Percentiles rank a stretch among this genome's conserved stretches.
phyloP scores from a whole-genome alignment of 371 early-diverging fungal species.

The Mortierella sp. region DNA sequence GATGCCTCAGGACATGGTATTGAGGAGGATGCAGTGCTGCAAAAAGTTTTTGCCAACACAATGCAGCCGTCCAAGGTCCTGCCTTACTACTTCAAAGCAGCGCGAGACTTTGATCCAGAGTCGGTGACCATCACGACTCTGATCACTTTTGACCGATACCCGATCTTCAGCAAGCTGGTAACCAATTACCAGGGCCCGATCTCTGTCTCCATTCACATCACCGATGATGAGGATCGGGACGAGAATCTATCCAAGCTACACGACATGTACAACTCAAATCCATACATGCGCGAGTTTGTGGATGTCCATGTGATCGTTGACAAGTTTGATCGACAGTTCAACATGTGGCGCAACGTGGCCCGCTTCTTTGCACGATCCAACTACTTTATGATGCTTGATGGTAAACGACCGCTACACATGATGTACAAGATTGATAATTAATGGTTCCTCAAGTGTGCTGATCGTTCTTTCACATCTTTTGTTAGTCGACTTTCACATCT shows the following conservation, averaged over 20 bases:
- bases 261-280: constrained; percentile 62
- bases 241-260: constrained; percentile 60
- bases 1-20: constrained; percentile 15
- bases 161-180: constrained; percentile 63
- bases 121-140: constrained; percentile 61
- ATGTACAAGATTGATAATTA: background rate
- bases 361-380: constrained; percentile 74
- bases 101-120: constrained; percentile 34
- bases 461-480: background rate
- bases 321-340: constrained; percentile 75
- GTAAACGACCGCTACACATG: constrained; percentile 4
- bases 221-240: constrained; percentile 64
- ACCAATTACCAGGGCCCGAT: constrained; percentile 73
- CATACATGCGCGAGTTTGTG: constrained; percentile 65
- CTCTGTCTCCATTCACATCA: constrained; percentile 73
- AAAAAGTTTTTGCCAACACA: constrained; percentile 70
- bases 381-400: constrained; percentile 75
- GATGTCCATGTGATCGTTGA: constrained; percentile 74
- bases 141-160: constrained; percentile 61
- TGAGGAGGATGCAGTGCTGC: constrained; percentile 23
- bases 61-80: constrained; percentile 69
- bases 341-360: constrained; percentile 79
- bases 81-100: constrained; percentile 68
- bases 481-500: constrained; percentile 71
- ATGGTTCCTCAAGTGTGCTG: background rate